phyloP scores from a whole-genome alignment of 352 stramenopile genomes.

The Phytopythium aichiense region DNA sequence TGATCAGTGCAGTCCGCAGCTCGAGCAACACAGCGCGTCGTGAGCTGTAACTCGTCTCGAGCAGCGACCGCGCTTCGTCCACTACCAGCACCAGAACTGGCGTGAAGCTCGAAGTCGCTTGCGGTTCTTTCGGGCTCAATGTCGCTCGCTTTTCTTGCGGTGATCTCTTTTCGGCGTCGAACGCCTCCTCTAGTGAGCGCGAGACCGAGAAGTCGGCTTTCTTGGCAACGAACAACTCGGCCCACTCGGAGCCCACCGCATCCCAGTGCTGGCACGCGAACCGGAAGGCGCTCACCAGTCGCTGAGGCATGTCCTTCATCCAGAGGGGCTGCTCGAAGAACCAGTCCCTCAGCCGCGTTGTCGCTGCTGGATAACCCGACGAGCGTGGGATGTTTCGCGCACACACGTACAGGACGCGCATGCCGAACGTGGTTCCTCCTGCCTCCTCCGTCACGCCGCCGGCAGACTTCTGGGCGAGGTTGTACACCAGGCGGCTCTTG shows the following conservation, averaged over 20 bases:
- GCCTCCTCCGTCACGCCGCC: not conserved
- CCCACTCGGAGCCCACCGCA: not conserved
- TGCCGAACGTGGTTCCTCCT: not conserved
- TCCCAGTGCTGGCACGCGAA: not conserved
- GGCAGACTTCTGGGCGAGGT: not conserved
- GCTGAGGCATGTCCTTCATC: not conserved
- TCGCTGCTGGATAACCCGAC: not conserved
- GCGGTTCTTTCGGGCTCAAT: not conserved
- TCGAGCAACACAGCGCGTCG: not conserved
- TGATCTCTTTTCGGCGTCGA: not conserved
- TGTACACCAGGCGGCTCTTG: not conserved
- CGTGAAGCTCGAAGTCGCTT: not conserved
- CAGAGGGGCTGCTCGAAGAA: not conserved
- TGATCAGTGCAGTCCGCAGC: not conserved
- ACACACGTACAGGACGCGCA: not conserved
- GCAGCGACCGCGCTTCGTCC: not conserved
- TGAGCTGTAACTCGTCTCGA: not conserved
- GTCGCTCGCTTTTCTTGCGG: not conserved
- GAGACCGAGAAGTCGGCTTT: not conserved
- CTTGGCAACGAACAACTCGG: not conserved
- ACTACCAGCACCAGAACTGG: not conserved
- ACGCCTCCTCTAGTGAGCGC: too few species aligned
- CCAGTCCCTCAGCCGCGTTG: not conserved
- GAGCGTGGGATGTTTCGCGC: not conserved
- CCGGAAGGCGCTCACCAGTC: not conserved